Conservation (phyloP, 331 rosid species). For the Malus hybrid region DNA sequence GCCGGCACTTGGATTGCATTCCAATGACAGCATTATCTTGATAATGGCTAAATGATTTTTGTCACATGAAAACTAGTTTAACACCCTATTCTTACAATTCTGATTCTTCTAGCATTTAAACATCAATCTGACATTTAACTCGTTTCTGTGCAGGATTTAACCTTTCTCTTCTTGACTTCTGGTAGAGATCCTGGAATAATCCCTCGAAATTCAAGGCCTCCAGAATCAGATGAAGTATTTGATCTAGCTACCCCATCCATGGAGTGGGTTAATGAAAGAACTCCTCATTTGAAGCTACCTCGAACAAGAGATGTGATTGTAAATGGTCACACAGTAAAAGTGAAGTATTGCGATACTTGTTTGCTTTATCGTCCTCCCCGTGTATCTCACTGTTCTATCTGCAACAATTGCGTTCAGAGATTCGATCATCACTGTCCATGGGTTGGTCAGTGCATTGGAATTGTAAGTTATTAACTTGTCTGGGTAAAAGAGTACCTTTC, state of each 20-base stretch:
- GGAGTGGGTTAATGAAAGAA: conserved; percentile 82
- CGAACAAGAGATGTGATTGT: conserved; percentile 73
- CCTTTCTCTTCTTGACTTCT: conserved; percentile 55
- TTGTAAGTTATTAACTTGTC: conserved; percentile 39
- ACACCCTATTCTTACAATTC: neutral
- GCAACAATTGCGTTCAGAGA: conserved; percentile 93
- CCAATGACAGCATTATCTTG: neutral
- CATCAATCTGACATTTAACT: neutral
- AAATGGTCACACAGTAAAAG: conserved; percentile 72
- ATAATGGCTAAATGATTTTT: neutral
- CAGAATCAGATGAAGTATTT: conserved; percentile 53
- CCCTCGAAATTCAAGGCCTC: conserved; percentile 72
- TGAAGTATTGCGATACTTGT: conserved; percentile 95
- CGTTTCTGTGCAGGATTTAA: conserved; percentile 32
- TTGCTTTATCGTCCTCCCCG: conserved; percentile 91
- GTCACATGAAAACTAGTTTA: no score
- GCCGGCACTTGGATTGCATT: neutral
- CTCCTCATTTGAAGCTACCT: conserved; percentile 75
- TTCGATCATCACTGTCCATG: conserved; percentile 99
- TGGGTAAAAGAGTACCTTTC: neutral
- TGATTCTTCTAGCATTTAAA: neutral
- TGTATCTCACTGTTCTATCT: conserved; percentile 92
- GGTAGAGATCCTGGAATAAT: conserved; percentile 93
- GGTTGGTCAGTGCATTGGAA: conserved; percentile 98
- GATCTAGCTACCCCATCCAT: conserved; percentile 69